These are phyloP conservation scores for Calocybe cyanea DNA, from an alignment of 768 basidiomycete species.

Conservation along the genomic window DNA sequence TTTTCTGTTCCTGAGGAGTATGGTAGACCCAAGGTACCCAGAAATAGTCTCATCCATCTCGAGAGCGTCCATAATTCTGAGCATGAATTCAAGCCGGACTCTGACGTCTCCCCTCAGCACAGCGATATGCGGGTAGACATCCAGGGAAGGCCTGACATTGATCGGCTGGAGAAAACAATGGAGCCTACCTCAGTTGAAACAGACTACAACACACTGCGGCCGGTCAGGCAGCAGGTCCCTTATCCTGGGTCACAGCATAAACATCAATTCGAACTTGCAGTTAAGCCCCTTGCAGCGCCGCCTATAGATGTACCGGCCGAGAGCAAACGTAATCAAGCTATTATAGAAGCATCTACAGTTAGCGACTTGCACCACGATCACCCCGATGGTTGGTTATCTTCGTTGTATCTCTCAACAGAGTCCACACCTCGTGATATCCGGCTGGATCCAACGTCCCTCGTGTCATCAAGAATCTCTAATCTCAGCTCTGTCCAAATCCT, in stretches of 20 bases:
- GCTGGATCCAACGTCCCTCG: not conserved
- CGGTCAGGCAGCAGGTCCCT: not conserved
- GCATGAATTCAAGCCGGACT: not conserved
- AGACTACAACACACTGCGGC: not conserved
- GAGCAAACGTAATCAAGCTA: not conserved
- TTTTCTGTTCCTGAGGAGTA: slow-evolving; percentile 18
- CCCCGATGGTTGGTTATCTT: not conserved
- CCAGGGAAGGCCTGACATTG: not conserved
- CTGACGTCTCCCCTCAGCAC: not conserved
- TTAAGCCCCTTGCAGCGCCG: not conserved
- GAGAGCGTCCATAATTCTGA: not conserved
- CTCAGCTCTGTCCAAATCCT: not conserved
- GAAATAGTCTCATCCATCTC: not conserved
- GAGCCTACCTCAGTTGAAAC: not conserved
- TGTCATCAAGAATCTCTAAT: not conserved
- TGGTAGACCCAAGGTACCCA: not conserved
- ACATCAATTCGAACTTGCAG: slow-evolving; percentile 2
- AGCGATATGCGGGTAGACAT: not conserved
- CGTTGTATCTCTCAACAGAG: not conserved
- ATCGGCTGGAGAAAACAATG: not conserved
- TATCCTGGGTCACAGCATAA: not conserved
- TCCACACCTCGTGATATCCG: not conserved
- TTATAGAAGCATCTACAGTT: not conserved
- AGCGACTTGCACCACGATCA: not conserved
- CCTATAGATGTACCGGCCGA: not conserved